Evolutionary conservation across 2,329 filamentous ascomycete species (phyloP).

Genomic region (Penicillium sp.): DNA sequence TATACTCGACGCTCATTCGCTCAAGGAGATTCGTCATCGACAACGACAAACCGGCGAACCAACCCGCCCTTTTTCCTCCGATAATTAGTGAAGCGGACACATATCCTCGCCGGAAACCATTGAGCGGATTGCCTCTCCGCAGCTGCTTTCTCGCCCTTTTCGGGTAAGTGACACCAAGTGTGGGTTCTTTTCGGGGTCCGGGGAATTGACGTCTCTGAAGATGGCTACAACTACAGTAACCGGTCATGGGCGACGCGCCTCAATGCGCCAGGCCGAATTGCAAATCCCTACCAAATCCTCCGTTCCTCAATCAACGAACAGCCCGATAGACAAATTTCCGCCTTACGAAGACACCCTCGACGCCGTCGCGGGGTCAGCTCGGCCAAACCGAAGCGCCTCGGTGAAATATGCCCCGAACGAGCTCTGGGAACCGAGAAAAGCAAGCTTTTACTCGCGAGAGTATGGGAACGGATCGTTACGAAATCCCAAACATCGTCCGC

Average conservation of each 20-base stretch:
- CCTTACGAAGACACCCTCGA: slow-evolving; percentile 38
- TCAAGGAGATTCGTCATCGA: slow-evolving; percentile 30
- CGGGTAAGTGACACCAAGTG: slow-evolving; percentile 3
- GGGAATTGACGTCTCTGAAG: slow-evolving; percentile 2
- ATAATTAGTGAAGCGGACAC: slow-evolving; percentile 1
- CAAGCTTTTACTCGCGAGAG: slow-evolving; percentile 46
- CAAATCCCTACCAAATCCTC: slow-evolving; percentile 28
- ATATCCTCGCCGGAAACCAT: slow-evolving; percentile 4
- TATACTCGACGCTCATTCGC: slow-evolving; percentile 27
- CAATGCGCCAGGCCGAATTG: slow-evolving; percentile 36
- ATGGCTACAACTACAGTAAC: slow-evolving; percentile 43
- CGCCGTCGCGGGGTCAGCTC: slow-evolving; percentile 23
- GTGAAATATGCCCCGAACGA: slow-evolving; percentile 42
- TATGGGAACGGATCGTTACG: slow-evolving; percentile 35
- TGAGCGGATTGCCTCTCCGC: background rate
- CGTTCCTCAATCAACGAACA: slow-evolving; percentile 30
- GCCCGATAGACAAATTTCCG: slow-evolving; percentile 43
- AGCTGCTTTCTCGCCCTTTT: background rate
- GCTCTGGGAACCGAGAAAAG: slow-evolving; percentile 61
- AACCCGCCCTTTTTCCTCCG: slow-evolving; percentile 2
- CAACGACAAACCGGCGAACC: slow-evolving; percentile 19
- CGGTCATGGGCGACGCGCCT: slow-evolving; percentile 38
- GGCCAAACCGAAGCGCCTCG: slow-evolving; percentile 23
- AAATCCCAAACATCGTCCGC: slow-evolving; percentile 59
- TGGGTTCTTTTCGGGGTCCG: background rate